Percentiles rank a stretch among this genome's conserved stretches.
These are phyloP conservation scores for Zygotorulaspora sp. DNA, from an alignment of 805 yeast genomes.

Conservation along the genomic window DNA sequence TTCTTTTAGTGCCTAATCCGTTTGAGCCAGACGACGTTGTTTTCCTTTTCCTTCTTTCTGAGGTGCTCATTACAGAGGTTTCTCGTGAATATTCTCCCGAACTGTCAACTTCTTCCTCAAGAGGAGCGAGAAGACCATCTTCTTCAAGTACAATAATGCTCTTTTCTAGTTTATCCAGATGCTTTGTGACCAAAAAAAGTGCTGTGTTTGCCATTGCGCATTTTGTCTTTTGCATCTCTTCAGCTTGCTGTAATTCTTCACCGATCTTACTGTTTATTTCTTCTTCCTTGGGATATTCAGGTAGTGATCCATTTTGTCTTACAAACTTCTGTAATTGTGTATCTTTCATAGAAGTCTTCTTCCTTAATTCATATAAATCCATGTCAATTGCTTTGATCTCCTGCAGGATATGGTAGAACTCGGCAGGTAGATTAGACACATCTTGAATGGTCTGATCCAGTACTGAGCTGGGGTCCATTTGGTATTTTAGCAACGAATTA, in stretches of 20 bases:
- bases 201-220: conserved; percentile 78
- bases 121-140: conserved; percentile 72
- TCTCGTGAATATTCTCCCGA: conserved; percentile 33
- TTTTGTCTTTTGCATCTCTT: conserved; percentile 70
- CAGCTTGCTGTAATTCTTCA: conserved; percentile 59
- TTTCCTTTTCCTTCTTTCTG: conserved; percentile 21
- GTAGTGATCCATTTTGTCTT: conserved; percentile 73
- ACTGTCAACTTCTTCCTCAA: conserved; percentile 36
- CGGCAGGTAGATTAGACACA: conserved; percentile 82
- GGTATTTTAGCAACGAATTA: no score
- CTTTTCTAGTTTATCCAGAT: conserved; percentile 64
- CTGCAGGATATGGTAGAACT: conserved; percentile 70
- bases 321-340: conserved; percentile 78
- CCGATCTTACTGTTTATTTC: conserved; percentile 59
- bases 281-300: conserved; percentile 77
- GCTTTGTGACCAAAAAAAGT: conserved; percentile 69
- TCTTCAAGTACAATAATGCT: conserved; percentile 71
- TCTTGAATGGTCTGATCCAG: conserved; percentile 68
- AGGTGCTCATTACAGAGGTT: conserved; percentile 20
- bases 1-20: conserved; percentile 17
- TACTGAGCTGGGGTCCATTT: conserved; percentile 93
- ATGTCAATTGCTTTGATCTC: conserved; percentile 72
- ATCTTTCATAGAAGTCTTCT: conserved; percentile 66
- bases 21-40: conserved; percentile 18
- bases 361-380: conserved; percentile 59